Evolutionary conservation across 495 filamentous ascomycete genomes (phyloP), one percentile per base, ranked within the genome.

Genomic region (Aspergillus taichungensis): DNA sequence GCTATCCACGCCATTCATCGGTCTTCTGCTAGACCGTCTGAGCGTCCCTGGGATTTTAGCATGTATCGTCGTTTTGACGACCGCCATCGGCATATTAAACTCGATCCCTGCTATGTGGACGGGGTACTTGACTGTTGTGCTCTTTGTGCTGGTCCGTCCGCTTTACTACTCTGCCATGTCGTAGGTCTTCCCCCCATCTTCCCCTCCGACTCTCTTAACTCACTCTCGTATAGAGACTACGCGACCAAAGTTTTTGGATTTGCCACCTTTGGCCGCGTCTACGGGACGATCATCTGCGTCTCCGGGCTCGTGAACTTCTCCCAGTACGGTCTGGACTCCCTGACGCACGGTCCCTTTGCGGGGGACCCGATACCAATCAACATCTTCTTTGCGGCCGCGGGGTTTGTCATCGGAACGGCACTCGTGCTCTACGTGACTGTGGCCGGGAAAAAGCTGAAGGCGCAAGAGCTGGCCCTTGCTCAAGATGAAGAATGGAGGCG

Each of bases 181-280:
- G 53, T 78, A 70, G 62, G 73, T 69, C 11, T 13, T 18, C 35
- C n/a, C 18, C 8, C 34, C 34, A 8, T 0, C 37, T 32, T 10
- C 35, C 43, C 38, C 36, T n/a, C 11, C 40, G 27, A 7, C 14
- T 7, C 30, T 50, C 14, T 54, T 64, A 50, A 66, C 46, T 13
- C 1, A 24, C n/a, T 29, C 8, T 27, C 34, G 10, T 42, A 10
- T 39, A 82, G 78, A 40, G 91, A 97, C 66, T 95, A 94, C 60
- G 69, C 80, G 27, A 90, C 88, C 34, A 97, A 97, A 61, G 91
- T 97, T 30, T 97, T 97, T 59, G 90, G 91, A 14, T 95, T 94
- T 60, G 78, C 79, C 30, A 95, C 89, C 0, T 96, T 95, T 50
- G 90, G 90, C 27, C 91, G 83, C 24, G 87, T 97, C 33, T 95